phyloP scores from a whole-genome alignment of 1,284 basidiomycete species.

The Ganoderma multipileum region DNA sequence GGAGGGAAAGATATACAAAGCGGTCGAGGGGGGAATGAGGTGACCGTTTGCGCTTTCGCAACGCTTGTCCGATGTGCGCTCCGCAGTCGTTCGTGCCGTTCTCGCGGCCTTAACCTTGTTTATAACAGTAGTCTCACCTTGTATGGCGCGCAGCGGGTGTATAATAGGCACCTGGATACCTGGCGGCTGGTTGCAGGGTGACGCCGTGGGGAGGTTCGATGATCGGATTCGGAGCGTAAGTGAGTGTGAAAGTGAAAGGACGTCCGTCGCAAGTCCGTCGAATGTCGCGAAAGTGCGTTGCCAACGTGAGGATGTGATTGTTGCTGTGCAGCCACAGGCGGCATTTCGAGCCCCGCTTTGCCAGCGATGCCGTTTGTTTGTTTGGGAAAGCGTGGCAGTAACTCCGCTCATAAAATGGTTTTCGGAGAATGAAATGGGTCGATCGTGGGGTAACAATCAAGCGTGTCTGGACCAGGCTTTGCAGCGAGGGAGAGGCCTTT shows the following conservation, averaged over 20 bases:
- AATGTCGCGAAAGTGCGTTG: constrained; percentile 28
- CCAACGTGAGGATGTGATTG: constrained; percentile 29
- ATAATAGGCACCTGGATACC: constrained; percentile 12
- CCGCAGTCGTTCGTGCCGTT: constrained; percentile 1
- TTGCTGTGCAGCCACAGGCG: constrained; percentile 17
- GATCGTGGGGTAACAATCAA: constrained; percentile 25
- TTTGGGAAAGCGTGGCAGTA: background rate
- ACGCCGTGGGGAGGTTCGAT: constrained; percentile 22
- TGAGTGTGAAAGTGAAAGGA: constrained; percentile 2
- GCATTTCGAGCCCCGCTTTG: constrained; percentile 18
- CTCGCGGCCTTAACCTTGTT: background rate
- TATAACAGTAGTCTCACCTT: background rate
- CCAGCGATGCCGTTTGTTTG: background rate
- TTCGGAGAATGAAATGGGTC: constrained; percentile 15
- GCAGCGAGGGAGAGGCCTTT: background rate
- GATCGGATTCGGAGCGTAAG: constrained; percentile 22
- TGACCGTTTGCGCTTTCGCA: constrained; percentile 15
- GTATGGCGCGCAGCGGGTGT: background rate
- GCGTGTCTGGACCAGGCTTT: constrained; percentile 16
- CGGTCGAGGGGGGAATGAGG: constrained; percentile 71
- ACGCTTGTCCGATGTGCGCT: background rate
- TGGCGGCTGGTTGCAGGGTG: background rate
- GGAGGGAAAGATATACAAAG: constrained; percentile 76
- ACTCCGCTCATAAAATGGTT: constrained; percentile 6
- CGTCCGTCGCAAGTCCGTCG: background rate